Percentiles rank a stretch among this genome's conserved stretches.
Conservation (phyloP, 148 eudicot genomes). For the Chenopodium quinoa region DNA sequence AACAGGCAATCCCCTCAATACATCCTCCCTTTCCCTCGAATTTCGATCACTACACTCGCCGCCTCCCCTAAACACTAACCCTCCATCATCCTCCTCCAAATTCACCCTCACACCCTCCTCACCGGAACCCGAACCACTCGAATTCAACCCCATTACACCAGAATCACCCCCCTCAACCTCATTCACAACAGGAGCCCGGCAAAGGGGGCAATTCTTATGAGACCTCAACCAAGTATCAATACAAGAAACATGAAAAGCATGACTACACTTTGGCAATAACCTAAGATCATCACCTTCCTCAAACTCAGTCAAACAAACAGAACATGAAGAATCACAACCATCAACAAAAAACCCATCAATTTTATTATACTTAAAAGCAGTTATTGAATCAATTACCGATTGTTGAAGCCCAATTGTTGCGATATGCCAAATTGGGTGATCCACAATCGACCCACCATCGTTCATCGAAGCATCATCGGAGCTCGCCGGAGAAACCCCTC, state of each 20-base stretch:
- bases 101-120: conserved; percentile 6
- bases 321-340: conserved; percentile 48
- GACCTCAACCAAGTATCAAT: conserved; percentile 71
- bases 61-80: conserved; percentile 1
- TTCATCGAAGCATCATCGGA: conserved; percentile 7
- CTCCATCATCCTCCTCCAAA: conserved; percentile 10
- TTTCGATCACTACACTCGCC: conserved; percentile 29
- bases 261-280: conserved; percentile 68
- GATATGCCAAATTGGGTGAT: conserved; percentile 61
- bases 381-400: conserved; percentile 52
- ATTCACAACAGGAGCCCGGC: conserved; percentile 52
- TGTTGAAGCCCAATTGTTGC: conserved; percentile 48
- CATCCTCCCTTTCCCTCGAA: conserved; percentile 13
- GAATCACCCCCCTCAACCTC: conserved; percentile 7
- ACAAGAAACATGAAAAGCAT: conserved; percentile 58
- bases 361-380: conserved; percentile 42
- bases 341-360: conserved; percentile 40
- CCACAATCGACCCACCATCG: conserved; percentile 19
- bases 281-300: conserved; percentile 56
- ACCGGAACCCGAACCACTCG: conserved; percentile 1
- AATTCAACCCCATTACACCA: conserved; percentile 1
- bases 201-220: conserved; percentile 61
- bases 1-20: conserved; percentile 23
- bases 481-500: background rate
- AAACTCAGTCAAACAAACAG: conserved; percentile 59